Percentiles rank a stretch among this genome's conserved stretches.
These are phyloP conservation scores for Sisymbrium irio DNA, from an alignment of 345 rosid species.

Conservation along the genomic window DNA sequence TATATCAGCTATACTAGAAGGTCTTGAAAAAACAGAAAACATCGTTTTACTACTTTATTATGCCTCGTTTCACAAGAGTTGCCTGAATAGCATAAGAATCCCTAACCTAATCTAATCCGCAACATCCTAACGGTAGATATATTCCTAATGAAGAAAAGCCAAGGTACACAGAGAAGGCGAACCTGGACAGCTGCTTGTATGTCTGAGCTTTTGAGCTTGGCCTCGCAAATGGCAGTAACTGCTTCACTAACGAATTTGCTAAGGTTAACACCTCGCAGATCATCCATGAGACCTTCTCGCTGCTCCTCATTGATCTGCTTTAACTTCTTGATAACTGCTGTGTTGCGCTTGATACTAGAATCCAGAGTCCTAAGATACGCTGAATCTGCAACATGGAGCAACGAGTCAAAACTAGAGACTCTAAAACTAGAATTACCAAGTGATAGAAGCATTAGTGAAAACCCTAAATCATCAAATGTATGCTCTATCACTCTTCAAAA, in stretches of 20 bases:
- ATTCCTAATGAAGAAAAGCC: not conserved
- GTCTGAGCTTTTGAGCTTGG: conserved; percentile 87
- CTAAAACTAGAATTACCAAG: not conserved
- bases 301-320: conserved; percentile 94
- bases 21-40: not conserved
- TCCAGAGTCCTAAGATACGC: conserved; percentile 88
- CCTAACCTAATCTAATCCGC: not conserved
- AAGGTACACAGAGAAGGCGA: not conserved
- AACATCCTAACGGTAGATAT: not conserved
- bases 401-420: conserved; percentile 15
- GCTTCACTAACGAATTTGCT: conserved; percentile 98
- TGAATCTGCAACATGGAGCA: conserved; percentile 51
- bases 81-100: not conserved
- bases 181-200: conserved; percentile 97
- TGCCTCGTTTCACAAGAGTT: not conserved
- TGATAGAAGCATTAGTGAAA: not conserved
- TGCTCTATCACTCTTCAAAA: too few relatives aligned
- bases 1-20: conserved; percentile 8
- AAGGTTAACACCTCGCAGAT: conserved; percentile 70
- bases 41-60: not conserved
- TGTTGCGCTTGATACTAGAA: conserved; percentile 91
- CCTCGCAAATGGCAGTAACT: conserved; percentile 92
- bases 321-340: conserved; percentile 89
- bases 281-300: conserved; percentile 89
- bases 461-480: not conserved